Percentiles rank a stretch among this genome's conserved stretches.
Conservation (phyloP, 768 basidiomycete species). For the Rhodocollybia butyracea region DNA sequence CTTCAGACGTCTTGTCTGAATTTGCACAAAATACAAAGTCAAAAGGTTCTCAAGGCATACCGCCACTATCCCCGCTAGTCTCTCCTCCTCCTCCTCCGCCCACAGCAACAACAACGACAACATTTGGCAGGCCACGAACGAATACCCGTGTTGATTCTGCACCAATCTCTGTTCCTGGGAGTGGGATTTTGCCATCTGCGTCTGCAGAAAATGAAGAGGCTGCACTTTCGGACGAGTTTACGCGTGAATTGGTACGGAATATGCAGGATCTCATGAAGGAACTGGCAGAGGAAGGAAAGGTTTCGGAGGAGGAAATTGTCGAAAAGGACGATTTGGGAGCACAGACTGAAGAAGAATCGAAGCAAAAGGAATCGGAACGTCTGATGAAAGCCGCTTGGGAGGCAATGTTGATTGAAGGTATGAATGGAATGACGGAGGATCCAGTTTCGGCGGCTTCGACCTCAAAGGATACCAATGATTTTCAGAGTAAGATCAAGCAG, state of each 20-base stretch:
- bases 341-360: conserved; percentile 19
- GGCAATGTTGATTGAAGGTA: conserved; percentile 61
- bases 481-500: conserved; percentile 67
- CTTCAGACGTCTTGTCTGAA: conserved; percentile 43
- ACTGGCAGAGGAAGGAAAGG: conserved; percentile 32
- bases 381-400: conserved; percentile 66
- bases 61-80: conserved; percentile 12
- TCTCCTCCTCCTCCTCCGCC: conserved; percentile 30
- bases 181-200: conserved; percentile 17
- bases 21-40: conserved; percentile 26
- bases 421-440: conserved; percentile 37
- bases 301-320: conserved; percentile 20
- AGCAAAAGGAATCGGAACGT: conserved; percentile 25
- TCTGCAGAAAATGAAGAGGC: conserved; percentile 30
- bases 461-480: conserved; percentile 35
- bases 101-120: conserved; percentile 24
- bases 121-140: conserved; percentile 37
- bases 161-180: conserved; percentile 34
- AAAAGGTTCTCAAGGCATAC: conserved; percentile 1
- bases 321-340: conserved; percentile 22
- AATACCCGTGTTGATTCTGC: conserved; percentile 47
- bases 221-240: conserved; percentile 39
- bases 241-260: conserved; percentile 42
- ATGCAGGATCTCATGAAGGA: conserved; percentile 51
- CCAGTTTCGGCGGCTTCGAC: conserved; percentile 13